Evolutionary conservation across 169 alveolate species (phyloP), one percentile per base, ranked within the genome.

Genomic region (Plasmodium chabaudi): DNA sequence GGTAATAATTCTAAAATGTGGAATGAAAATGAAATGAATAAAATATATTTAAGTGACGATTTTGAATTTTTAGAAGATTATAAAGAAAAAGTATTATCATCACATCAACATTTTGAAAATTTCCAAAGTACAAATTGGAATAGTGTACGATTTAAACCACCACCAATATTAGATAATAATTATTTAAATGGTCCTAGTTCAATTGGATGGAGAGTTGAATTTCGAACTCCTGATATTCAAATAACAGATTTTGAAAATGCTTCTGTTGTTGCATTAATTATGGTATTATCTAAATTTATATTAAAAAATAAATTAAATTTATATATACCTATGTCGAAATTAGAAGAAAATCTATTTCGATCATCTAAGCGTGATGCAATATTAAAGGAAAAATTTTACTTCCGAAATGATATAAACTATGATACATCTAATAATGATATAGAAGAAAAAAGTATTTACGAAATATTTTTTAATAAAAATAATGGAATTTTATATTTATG

Each of bases 121-220:
- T 92, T 98, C 44, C 97, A 98, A 92, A 94, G 98, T 25, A 96
- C 99, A 10, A 98, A 98, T 94, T 98, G 99, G 99, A 97, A 97
- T 88, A 94, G 99, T 15, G 97, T 98, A 23, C 96, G 99, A 56
- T 97, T 98, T 94, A 98, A 98, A 94, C 98, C 98, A 0, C 99
- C 99, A 0, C 98, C 99, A 6, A 75, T 94, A 39, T 42, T 87
- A 13, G 61, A 42, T 60, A 69, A 39, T 71, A 87, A 89, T 59
- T 88, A 90, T 10, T n/a, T 63, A 46, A 59, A 63, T 12, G 70
- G 55, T n/a, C 79, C 74, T 15, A 73, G 60, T 34, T 89, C 79
- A 25, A 49, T 70, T 17, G 74, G 88, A 15, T 98, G 99, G 99
- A 96, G 99, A 88, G 98, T 98, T 0, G 99, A 98, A 91, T 96